Evolutionary conservation across 352 stramenopile species (phyloP), one percentile per base, ranked within the genome.

Genomic region (Phytophthora citrophthora): DNA sequence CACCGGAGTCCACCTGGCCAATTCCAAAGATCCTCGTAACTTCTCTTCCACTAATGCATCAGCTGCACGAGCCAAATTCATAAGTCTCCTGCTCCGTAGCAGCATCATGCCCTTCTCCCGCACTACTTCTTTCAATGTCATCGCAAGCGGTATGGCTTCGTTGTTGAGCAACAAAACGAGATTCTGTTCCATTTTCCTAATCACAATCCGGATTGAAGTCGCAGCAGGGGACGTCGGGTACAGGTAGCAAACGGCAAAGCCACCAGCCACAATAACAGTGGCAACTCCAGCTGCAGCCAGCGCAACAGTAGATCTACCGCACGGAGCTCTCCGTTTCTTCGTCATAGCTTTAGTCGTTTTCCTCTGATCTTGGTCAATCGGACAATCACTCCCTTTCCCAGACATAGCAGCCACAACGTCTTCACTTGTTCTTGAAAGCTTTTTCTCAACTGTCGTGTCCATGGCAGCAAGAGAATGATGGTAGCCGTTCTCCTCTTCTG

Each of bases 151-250:
- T 6, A 9, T 9, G 29, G 49, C 27, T 50, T 57, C 16, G 7
- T 45, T 23, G 12, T 29, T 12, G 13, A 61, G 3, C 26, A 71
- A 29, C 4, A n/a, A 4, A 16, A 34, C 32, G 8, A 72, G 10
- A 15, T 23, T 20, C 10, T 63, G n/a, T 24, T 63, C 13, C 11
- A 45, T 31, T 47, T 54, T 54, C 6, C 31, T 24, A 48, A 38
- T 26, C 12, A 16, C 41, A 0, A 69, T 23, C 26, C 12, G 15
- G 6, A 72, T 65, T 20, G 20, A 60, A 60, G 27, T n/a, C 9
- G 63, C 68, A 31, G 54, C 57, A 65, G 48, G 26, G 39, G 68
- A 74, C 4, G 56, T 51, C 13, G 69, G 69, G 54, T 65, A 72
- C 44, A 68, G 8, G 16, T 24, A 54, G 48, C 54, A 77, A 38